phyloP scores from a whole-genome alignment of 2,329 filamentous ascomycete genomes.

The Calonectria honghensis region DNA sequence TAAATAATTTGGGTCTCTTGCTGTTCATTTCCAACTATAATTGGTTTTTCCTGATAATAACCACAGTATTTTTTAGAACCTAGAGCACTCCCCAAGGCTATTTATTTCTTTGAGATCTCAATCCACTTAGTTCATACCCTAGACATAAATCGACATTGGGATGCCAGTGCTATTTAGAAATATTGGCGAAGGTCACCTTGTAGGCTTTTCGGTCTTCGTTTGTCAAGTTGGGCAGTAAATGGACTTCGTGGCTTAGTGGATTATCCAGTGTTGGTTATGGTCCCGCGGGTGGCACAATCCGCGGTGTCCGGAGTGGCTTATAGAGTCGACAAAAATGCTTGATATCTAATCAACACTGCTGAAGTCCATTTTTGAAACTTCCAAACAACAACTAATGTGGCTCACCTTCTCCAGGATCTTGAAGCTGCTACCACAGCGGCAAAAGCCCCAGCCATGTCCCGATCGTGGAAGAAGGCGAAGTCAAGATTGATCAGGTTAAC shows the following conservation, averaged over 20 bases:
- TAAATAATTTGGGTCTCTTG: too few species aligned
- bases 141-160: background rate
- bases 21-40: too few species aligned
- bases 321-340: too few species aligned
- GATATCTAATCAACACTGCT: too few species aligned
- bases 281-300: constrained; percentile 36
- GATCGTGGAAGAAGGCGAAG: constrained; percentile 42
- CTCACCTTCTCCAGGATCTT: too few species aligned
- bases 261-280: constrained; percentile 1
- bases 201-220: background rate
- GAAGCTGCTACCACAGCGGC: too few species aligned
- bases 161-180: background rate
- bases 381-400: too few species aligned
- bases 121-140: background rate
- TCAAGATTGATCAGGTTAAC: constrained; percentile 48
- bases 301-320: background rate
- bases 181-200: background rate
- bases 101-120: too few species aligned
- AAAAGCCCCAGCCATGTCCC: constrained; percentile 18
- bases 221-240: constrained; percentile 42
- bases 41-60: too few species aligned
- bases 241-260: constrained; percentile 43
- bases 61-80: background rate
- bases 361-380: too few species aligned
- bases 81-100: too few species aligned